These are phyloP conservation scores for Fusarium sp. DNA, from an alignment of 2,329 filamentous ascomycete genomes.

Conservation along the genomic window DNA sequence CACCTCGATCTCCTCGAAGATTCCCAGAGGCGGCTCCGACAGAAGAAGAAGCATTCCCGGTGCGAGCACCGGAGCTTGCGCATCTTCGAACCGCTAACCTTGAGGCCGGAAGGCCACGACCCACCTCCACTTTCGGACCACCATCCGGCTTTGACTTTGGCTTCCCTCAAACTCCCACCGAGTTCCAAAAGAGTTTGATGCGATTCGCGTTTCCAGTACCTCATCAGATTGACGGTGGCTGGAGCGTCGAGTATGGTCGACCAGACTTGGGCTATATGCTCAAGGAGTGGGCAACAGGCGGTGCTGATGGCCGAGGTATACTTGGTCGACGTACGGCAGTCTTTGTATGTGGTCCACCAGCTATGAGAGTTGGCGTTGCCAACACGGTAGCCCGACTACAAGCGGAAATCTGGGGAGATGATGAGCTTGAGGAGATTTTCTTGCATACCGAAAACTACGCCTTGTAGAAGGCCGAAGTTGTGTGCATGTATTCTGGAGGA, in stretches of 20 bases:
- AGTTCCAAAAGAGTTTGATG: slow-evolving; percentile 91
- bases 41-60: slow-evolving; percentile 48
- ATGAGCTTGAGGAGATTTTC: slow-evolving; percentile 89
- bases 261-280: slow-evolving; percentile 92
- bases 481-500: slow-evolving; percentile 6
- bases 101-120: slow-evolving; percentile 56
- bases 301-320: slow-evolving; percentile 74
- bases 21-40: slow-evolving; percentile 40
- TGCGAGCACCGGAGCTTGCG: slow-evolving; percentile 69
- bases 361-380: slow-evolving; percentile 91
- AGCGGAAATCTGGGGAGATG: slow-evolving; percentile 84
- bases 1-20: slow-evolving; percentile 63
- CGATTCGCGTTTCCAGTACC: slow-evolving; percentile 86
- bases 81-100: slow-evolving; percentile 67
- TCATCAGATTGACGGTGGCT: slow-evolving; percentile 81
- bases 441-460: slow-evolving; percentile 97
- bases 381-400: slow-evolving; percentile 87
- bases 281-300: slow-evolving; percentile 83
- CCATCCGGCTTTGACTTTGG: slow-evolving; percentile 82
- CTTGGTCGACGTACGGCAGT: slow-evolving; percentile 88
- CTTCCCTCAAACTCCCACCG: slow-evolving; percentile 86
- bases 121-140: slow-evolving; percentile 71
- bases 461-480: slow-evolving; percentile 63
- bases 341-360: slow-evolving; percentile 91
- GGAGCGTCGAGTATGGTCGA: slow-evolving; percentile 93